Base-by-base conservation (phyloP, 2,329 filamentous ascomycete species). In the Cytospora piceicola region DNA sequence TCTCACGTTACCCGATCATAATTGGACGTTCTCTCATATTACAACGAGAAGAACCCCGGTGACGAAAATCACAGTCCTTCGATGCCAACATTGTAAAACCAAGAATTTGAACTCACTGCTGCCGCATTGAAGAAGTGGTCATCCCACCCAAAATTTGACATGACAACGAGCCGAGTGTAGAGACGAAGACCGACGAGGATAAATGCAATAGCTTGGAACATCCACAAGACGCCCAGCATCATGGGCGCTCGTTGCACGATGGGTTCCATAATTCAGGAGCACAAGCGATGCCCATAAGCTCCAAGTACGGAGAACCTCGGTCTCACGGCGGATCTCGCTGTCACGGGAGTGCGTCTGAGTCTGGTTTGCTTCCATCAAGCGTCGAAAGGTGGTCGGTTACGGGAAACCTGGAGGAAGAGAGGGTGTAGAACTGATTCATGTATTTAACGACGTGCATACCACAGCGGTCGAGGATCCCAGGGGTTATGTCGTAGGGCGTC, bases 141-240 rank as follows among this genome's bases (percentile, higher is more conserved):
- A 30, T 68, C 66, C 32, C 57, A 58, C 9, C 66, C 66, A 9
- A 66, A 68, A 3, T 54, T 63, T 3, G 65, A 63, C 15, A 68
- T 36, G 24, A 68, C 66, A 8, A 49, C 36, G 11, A 68, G 56
- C 9, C 66, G 66, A 5, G 63, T 61, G 15, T 68, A 68, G 11
- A 68, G 39, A 17, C 66, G 66, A 3, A 68, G 51, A n/a, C 42
- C 66, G 11, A 68, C 63, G n/a, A 68, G 66, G 20, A 58, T 39
- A 5, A 68, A 61, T 2, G 63, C 63, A 24, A 68, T 53, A n/a
- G 14, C n/a, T 20, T 61, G 55, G 51, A 68, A 68, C 32, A 30
- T 60, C 66, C 66, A 68, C 3, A 63, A 0, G 27, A 63, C 29
- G 14, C 55, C 66, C 52, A 68, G 6, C 59, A 68, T 51, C 55